Evolutionary conservation across 495 filamentous ascomycete genomes (phyloP).

Genomic region (Copromyces sp.): DNA sequence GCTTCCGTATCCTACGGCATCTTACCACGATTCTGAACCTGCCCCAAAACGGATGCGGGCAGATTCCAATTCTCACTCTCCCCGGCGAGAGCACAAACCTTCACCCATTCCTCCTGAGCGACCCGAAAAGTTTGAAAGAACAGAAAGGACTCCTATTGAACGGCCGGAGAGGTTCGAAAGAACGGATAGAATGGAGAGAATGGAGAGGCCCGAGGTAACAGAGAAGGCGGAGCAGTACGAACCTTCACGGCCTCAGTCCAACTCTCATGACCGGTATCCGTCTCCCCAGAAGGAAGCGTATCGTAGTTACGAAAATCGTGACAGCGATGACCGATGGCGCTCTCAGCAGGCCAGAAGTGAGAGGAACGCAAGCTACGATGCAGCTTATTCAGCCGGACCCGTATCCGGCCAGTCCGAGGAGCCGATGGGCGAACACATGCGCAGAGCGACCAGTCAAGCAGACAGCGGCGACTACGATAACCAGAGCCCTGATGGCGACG

Average conservation of each 20-base stretch:
- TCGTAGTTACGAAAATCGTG: slow-evolving; percentile 25
- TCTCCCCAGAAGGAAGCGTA: slow-evolving; percentile 28
- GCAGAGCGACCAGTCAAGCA: slow-evolving; percentile 29
- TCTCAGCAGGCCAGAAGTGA: slow-evolving; percentile 30
- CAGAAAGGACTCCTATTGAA: slow-evolving; percentile 3
- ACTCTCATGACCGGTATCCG: slow-evolving; percentile 33
- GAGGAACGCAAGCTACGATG: slow-evolving; percentile 33
- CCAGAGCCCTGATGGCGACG: slow-evolving; percentile 41
- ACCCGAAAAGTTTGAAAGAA: slow-evolving; percentile 9
- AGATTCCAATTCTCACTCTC: slow-evolving; percentile 27
- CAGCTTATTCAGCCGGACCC: slow-evolving; percentile 28
- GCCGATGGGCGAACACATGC: slow-evolving; percentile 28
- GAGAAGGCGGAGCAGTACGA: slow-evolving; percentile 20
- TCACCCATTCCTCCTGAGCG: slow-evolving; percentile 8
- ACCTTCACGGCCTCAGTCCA: slow-evolving; percentile 22
- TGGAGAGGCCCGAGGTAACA: neutral
- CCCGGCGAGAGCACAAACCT: slow-evolving; percentile 20
- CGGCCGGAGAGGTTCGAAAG: neutral
- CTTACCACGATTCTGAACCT: slow-evolving; percentile 29
- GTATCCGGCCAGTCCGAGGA: slow-evolving; percentile 37
- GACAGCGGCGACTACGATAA: slow-evolving; percentile 33
- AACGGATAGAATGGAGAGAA: neutral
- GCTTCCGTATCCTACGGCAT: slow-evolving; percentile 24
- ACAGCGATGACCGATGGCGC: slow-evolving; percentile 36
- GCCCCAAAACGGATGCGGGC: slow-evolving; percentile 47